A percentile compares a stretch with the other conserved stretches of the same genome.
phyloP scores from a whole-genome alignment of 495 filamentous ascomycete species.

The Glutinoglossum americanum region DNA sequence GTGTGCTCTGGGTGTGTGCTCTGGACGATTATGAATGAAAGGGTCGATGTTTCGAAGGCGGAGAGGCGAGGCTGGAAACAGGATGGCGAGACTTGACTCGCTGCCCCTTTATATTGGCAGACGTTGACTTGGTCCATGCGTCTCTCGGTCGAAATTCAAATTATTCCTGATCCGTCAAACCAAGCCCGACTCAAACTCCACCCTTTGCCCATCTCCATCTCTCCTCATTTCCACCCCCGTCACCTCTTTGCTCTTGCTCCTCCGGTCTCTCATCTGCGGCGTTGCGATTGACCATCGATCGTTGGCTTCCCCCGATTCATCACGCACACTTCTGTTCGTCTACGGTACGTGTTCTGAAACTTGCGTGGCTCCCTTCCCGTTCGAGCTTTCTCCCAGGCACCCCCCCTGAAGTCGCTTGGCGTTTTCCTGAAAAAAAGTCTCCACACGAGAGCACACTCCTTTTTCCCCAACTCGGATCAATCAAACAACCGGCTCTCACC shows the following conservation, averaged over 20 bases:
- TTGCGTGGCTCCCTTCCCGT: background rate
- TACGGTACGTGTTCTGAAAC: constrained; percentile 1
- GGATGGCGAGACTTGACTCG: background rate
- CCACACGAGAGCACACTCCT: background rate
- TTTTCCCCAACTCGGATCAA: background rate
- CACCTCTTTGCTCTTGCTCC: background rate
- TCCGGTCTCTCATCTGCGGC: background rate
- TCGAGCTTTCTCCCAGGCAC: background rate
- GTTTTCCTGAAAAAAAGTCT: background rate
- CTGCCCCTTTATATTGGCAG: background rate
- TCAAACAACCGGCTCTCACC: background rate
- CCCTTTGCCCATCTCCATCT: background rate
- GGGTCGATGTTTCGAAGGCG: background rate
- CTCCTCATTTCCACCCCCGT: background rate
- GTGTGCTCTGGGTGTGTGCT: background rate
- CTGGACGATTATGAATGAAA: background rate
- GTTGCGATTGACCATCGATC: background rate
- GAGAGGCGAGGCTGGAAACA: background rate
- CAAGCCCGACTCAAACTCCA: background rate
- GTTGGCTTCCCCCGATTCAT: background rate
- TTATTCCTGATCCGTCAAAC: background rate
- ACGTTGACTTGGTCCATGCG: background rate
- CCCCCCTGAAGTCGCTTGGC: background rate
- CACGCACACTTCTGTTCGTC: background rate
- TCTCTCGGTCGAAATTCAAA: background rate